Evolutionary conservation across 257 asterid species (phyloP), one percentile per base, ranked within the genome.

Genomic region (Nicotiana undulata): DNA sequence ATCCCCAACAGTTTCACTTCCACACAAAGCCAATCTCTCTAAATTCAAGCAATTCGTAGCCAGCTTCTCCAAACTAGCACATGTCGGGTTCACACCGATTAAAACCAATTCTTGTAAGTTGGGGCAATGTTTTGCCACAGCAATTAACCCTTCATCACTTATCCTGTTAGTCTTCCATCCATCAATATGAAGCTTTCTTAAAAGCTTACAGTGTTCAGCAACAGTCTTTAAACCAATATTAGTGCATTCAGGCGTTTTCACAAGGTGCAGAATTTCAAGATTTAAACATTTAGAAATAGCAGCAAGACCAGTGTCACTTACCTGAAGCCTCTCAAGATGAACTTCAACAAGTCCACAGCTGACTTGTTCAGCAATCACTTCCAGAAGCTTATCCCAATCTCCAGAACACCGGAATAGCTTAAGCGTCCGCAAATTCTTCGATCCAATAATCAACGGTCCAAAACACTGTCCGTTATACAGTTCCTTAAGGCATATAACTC

Each of bases 161-260:
- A 93, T 92, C 79, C 97, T 86, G 82, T 94, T 92, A 3, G 98
- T 92, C 78, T 92, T 94, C 97, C 96, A 94, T 59, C 98, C 98
- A 85, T 94, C 98, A 15, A 94, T 90, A 32, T 91, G 98, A 75
- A 94, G 90, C 82, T 94, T 90, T 85, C 94, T 78, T 12, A 90
- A 86, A 81, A 90, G 84, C 86, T 84, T 92, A 78, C 98, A 94
- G 28, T 89, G 80, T 68, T 91, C 98, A 1, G 96, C 96, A 9
- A 93, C 81, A n/a, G 82, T 52, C 81, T 59, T 82, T 26, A 94
- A 89, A 60, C 98, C 98, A 5, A 72, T 20, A 84, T 93, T 88
- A 8, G 95, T 90, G 68, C 98, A 94, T 66, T 91, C 96, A 0
- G 98, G 98, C 17, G 92, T 89, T 80, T 94, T 94, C 68, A 94